Evolutionary conservation across 2,329 filamentous ascomycete genomes (phyloP), one percentile per base, ranked within the genome.

Genomic region (Penicillium sp.): DNA sequence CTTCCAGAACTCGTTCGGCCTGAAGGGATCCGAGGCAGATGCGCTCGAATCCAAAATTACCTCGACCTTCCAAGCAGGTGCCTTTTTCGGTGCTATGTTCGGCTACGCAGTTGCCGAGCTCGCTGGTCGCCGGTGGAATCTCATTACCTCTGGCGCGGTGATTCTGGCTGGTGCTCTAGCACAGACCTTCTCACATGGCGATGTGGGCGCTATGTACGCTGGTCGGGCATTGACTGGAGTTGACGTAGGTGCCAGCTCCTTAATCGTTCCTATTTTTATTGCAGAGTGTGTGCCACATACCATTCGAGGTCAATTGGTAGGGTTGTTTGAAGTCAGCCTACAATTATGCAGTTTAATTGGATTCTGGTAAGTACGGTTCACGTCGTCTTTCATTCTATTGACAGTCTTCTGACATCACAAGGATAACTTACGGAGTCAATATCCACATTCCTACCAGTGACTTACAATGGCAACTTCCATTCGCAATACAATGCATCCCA

Each of bases 101-200:
- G 49, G 49, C 28, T 52, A 42, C 35, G 42, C 43, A 23, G 11
- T 52, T 5, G 73, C 76, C 3, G 76, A 79, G 57, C 66, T 66
- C 61, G 82, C 72, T 62, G 86, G 86, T n/a, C 79, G 86, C 49
- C 80, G 81, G 48, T 65, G 61, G 16, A 77, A 78, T 26, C 75
- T 90, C 24, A 77, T 89, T 24, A 68, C 74, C 12, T 79, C 82
- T 5, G 84, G 85, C 26, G 38, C 79, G 1, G 66, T 88, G 40
- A 83, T 85, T 26, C 78, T 81, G 23, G 55, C 85, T 9, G 87
- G 87, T 45, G 83, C 86, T 53, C 67, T 87, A 52, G 79, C 90
- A 64, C 87, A 90, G 26, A 43, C 56, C 1, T 45, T 55, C 16
- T n/a, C n/a, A n/a, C n/a, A n/a, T n/a, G 53, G 53, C n/a, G 46